Conservation (phyloP, 177 flowering plant genomes). For the Vitis hybrid region DNA sequence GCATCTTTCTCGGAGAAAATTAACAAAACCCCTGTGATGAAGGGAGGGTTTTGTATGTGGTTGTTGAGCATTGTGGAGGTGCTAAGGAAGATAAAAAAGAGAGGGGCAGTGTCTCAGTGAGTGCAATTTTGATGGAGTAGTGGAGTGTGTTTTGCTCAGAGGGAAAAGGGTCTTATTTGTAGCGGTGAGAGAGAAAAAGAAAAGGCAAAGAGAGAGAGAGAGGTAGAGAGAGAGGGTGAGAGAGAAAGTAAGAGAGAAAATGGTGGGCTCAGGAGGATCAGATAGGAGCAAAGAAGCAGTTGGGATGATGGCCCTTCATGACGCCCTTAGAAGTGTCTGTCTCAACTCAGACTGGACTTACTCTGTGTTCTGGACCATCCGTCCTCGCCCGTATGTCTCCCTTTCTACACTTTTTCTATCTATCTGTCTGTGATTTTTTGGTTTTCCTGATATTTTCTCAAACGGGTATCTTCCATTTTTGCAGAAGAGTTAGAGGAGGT, state of each 20-base stretch:
- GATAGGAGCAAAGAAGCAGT: constrained; percentile 99
- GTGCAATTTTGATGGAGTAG: constrained; percentile 1
- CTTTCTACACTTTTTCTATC: constrained; percentile 17
- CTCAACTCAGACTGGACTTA: constrained; percentile 96
- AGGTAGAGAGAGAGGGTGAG: constrained; percentile 22
- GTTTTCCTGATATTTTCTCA: constrained; percentile 11
- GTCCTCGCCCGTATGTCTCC: constrained; percentile 86
- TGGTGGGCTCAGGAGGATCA: constrained; percentile 91
- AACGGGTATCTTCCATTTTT: constrained; percentile 20
- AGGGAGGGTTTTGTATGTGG: constrained; percentile 19
- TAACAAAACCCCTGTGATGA: constrained; percentile 21
- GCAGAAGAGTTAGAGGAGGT: constrained; percentile 93
- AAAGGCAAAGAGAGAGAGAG: constrained; percentile 23
- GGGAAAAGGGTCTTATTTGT: not conserved
- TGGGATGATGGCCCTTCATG: constrained; percentile 99
- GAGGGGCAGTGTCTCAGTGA: constrained; percentile 2
- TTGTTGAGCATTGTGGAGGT: constrained; percentile 17
- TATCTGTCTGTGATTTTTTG: not conserved
- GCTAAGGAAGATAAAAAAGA: constrained; percentile 12
- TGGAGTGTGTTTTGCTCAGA: too few species aligned
- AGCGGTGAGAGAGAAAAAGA: constrained; percentile 12
- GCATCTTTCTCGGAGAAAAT: constrained; percentile 2
- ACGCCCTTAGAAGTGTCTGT: constrained; percentile 91
- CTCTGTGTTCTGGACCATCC: constrained; percentile 99
- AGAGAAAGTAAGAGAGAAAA: constrained; percentile 33